Evolutionary conservation across 2,329 filamentous ascomycete species (phyloP).

Genomic region (Penicillium nordicum): DNA sequence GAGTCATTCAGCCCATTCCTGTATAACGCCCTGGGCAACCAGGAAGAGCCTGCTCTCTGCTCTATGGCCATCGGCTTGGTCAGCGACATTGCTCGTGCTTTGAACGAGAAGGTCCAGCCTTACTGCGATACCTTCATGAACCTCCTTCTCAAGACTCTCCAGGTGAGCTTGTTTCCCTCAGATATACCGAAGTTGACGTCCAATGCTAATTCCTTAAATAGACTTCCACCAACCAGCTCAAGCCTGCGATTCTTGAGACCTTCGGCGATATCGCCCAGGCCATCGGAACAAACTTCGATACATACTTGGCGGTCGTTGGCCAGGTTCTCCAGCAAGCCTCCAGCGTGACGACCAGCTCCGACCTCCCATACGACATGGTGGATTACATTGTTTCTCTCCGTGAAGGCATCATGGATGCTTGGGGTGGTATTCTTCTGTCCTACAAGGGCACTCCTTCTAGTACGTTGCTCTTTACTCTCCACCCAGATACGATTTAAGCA

Average conservation of each 20-base stretch:
- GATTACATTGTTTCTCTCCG: slow-evolving; percentile 93
- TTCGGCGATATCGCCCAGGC: slow-evolving; percentile 97
- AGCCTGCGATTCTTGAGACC: slow-evolving; percentile 95
- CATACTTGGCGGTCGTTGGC: slow-evolving; percentile 86
- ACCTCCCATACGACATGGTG: slow-evolving; percentile 89
- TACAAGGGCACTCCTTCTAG: slow-evolving; percentile 66
- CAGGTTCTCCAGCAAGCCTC: slow-evolving; percentile 92
- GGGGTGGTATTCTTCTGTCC: slow-evolving; percentile 92
- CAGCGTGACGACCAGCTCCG: slow-evolving; percentile 70
- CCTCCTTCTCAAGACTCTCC: slow-evolving; percentile 85
- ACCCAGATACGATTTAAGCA: neutral
- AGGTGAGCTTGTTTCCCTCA: slow-evolving; percentile 50
- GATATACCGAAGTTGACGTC: neutral
- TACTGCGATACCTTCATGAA: slow-evolving; percentile 99
- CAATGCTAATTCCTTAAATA: neutral
- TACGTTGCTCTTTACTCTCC: slow-evolving; percentile 20
- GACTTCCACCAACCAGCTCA: slow-evolving; percentile 80
- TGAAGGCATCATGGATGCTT: slow-evolving; percentile 98
- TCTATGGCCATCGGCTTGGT: slow-evolving; percentile 97
- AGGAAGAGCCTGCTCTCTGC: slow-evolving; percentile 90
- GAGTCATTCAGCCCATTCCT: slow-evolving; percentile 88
- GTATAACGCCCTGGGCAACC: slow-evolving; percentile 90
- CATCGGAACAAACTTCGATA: slow-evolving; percentile 87
- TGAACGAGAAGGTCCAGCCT: slow-evolving; percentile 85
- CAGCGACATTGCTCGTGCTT: slow-evolving; percentile 88